Conservation (phyloP, 2,329 filamentous ascomycete genomes). For the Geosmithia putterillii region DNA sequence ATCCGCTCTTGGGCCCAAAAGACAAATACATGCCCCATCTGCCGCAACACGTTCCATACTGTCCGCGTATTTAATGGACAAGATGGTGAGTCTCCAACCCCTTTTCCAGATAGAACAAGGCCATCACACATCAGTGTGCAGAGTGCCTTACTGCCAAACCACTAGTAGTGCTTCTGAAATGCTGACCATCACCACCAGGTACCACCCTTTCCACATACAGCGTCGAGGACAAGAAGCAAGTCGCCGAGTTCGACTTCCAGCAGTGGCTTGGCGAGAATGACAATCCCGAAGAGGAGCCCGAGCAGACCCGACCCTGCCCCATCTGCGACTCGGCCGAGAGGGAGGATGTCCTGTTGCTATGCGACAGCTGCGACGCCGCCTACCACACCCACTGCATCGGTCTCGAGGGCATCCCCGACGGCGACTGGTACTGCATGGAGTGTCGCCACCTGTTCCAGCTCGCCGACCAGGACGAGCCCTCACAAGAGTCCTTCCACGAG, state of each 20-base stretch:
- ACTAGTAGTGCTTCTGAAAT: neutral
- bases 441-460: slow-evolving; percentile 46
- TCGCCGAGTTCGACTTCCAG: slow-evolving; percentile 76
- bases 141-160: neutral
- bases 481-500: neutral
- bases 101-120: neutral
- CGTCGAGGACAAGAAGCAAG: slow-evolving; percentile 77
- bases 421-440: slow-evolving; percentile 84
- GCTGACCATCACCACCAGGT: slow-evolving; percentile 29
- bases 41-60: slow-evolving; percentile 79
- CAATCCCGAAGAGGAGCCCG: slow-evolving; percentile 54
- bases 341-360: slow-evolving; percentile 76
- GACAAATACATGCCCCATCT: slow-evolving; percentile 96
- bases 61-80: slow-evolving; percentile 73
- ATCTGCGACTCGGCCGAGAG: slow-evolving; percentile 73
- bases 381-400: slow-evolving; percentile 91
- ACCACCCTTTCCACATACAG: slow-evolving; percentile 43
- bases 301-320: slow-evolving; percentile 61
- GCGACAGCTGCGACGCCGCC: slow-evolving; percentile 78
- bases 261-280: slow-evolving; percentile 61
- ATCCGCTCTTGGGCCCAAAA: slow-evolving; percentile 90
- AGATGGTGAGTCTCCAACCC: slow-evolving; percentile 50
- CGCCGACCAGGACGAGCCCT: slow-evolving; percentile 14
- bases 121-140: no score
- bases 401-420: slow-evolving; percentile 61